phyloP scores from a whole-genome alignment of 116 monocot genomes.

The Iris pallida region DNA sequence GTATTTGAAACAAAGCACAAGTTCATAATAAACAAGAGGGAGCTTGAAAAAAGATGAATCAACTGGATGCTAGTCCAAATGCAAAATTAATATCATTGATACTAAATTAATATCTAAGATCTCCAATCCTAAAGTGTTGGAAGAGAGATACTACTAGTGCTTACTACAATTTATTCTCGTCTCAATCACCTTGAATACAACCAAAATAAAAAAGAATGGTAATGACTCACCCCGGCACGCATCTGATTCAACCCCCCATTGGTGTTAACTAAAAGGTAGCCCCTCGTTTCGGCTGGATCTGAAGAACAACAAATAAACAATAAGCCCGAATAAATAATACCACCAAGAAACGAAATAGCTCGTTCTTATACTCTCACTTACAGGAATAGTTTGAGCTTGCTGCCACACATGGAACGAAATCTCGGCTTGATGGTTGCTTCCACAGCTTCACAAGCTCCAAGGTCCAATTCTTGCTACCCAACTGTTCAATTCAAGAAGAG shows the following conservation, averaged over 20 bases:
- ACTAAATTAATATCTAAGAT: neutral
- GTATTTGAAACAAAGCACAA: no score
- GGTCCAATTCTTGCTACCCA: conserved; percentile 25
- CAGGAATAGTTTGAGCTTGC: conserved; percentile 38
- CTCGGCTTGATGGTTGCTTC: conserved; percentile 50
- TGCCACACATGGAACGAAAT: conserved; percentile 51
- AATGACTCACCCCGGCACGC: conserved; percentile 70
- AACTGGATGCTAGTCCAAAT: neutral
- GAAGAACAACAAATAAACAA: conserved; percentile 24
- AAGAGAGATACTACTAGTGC: no score
- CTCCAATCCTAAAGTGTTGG: no score
- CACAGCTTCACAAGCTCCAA: conserved; percentile 57
- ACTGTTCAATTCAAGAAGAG: conserved; percentile 55
- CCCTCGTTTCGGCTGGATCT: conserved; percentile 60
- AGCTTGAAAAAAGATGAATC: no score
- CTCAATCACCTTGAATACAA: no score
- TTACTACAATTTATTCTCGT: no score
- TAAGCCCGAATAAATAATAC: neutral
- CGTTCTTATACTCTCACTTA: conserved; percentile 13
- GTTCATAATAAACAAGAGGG: no score
- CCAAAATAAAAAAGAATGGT: neutral
- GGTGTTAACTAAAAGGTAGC: conserved; percentile 77
- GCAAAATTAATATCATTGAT: neutral
- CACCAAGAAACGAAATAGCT: neutral
- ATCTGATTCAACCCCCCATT: conserved; percentile 99